Percentiles rank a stretch among this genome's conserved stretches.
These are phyloP conservation scores for Zygoascus biomembranicola DNA, from an alignment of 805 yeast species.

Conservation along the genomic window DNA sequence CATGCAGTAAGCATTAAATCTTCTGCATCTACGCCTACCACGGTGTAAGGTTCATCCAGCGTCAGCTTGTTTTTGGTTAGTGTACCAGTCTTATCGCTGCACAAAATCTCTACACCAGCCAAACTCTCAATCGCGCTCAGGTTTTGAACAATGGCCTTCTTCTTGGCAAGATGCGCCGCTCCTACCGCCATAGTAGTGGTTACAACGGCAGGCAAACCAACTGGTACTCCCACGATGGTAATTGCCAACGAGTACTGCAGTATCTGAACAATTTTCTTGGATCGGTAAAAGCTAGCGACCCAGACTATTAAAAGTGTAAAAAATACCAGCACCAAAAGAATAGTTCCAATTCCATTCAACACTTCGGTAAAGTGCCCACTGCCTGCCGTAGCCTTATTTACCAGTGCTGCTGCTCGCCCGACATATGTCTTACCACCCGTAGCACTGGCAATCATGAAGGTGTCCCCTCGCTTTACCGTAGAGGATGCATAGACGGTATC, in stretches of 20 bases:
- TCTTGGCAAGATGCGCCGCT: conserved; percentile 97
- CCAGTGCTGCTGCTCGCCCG: conserved; percentile 96
- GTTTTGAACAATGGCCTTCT: conserved; percentile 95
- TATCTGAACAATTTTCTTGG: conserved; percentile 76
- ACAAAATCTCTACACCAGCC: conserved; percentile 95
- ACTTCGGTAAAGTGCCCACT: conserved; percentile 96
- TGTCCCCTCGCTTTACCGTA: conserved; percentile 93
- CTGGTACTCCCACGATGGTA: conserved; percentile 97
- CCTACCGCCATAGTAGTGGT: conserved; percentile 99
- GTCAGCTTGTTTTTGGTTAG: conserved; percentile 95
- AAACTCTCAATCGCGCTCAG: conserved; percentile 93
- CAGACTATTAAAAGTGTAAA: conserved; percentile 81
- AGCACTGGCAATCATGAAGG: conserved; percentile 86
- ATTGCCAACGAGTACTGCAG: conserved; percentile 89
- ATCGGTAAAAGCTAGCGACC: conserved; percentile 92
- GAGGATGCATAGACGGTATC: conserved; percentile 88
- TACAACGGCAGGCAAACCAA: conserved; percentile 97
- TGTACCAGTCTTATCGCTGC: conserved; percentile 98
- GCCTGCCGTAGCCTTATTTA: conserved; percentile 89
- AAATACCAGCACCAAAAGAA: conserved; percentile 80
- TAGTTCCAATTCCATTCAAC: conserved; percentile 94
- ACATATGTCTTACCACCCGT: conserved; percentile 94
- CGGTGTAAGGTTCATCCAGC: conserved; percentile 95
- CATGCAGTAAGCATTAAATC: conserved; percentile 96
- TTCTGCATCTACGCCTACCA: conserved; percentile 92